Evolutionary conservation across 495 filamentous ascomycete species (phyloP), one percentile per base, ranked within the genome.

Genomic region (Hyaloscypha hepaticicola): DNA sequence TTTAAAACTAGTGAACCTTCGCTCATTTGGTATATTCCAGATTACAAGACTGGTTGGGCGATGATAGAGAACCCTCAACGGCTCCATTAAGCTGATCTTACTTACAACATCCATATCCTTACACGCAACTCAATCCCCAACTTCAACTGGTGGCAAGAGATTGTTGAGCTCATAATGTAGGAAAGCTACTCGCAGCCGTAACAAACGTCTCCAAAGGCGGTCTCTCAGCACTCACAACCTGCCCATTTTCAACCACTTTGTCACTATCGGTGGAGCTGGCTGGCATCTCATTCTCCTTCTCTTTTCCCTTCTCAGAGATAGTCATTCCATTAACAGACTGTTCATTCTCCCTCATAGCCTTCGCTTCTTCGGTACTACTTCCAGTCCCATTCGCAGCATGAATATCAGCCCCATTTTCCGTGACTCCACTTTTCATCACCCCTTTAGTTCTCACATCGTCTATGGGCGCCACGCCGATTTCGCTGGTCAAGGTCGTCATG

Each of bases 401-500:
- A 16, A 62, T 16, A 53, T 65, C 57, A 14, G 22, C 33, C 9
- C 16, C 22, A 21, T 63, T 61, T 25, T 33, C 22, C 9, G 28
- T 21, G 8, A 68, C 58, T 34, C 69, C 69, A 27, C 52, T 60
- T 2, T 61, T 41, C 31, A 51, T 53, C 9, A 55, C 66, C 3
- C 56, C 69, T 21, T 55, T 28, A 55, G 31, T 60, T 14, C 53
- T 25, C 24, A 69, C 27, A 65, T 72, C 69, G 0, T 61, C 48
- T 5, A 38, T 45, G 26, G 69, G 66, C 0, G 51, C 24, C 12
- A 72, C 61, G 21, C 66, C 64, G 2, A 29, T 25, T 7, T 25
- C 45, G 33, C 60, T 65, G 6, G 55, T 61, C 12, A 85, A 69
- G 1, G 82, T 85, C 26, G 81, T 77, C 80, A 84, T 83, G 68